Evolutionary conservation across 805 yeast species (phyloP).

Genomic region (Tetrapisispora iriomotensis): DNA sequence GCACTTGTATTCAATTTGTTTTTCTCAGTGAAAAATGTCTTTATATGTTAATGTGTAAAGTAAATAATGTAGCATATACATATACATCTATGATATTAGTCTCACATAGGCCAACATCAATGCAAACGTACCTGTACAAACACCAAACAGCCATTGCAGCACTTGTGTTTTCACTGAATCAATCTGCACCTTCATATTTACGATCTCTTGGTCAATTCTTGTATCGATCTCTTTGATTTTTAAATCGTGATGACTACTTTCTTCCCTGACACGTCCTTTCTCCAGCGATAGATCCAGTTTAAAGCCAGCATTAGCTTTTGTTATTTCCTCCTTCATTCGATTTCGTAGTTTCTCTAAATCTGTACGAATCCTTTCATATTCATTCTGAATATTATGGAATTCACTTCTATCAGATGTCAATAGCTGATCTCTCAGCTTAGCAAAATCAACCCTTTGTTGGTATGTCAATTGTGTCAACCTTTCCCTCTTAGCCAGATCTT

Average conservation of each 20-base stretch:
- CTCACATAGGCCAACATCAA: conserved; percentile 86
- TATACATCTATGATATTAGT: conserved; percentile 28
- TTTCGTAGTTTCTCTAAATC: conserved; percentile 83
- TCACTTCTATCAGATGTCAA: conserved; percentile 83
- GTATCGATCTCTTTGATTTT: conserved; percentile 93
- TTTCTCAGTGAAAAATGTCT: no score
- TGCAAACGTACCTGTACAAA: conserved; percentile 96
- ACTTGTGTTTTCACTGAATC: conserved; percentile 94
- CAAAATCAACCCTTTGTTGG: conserved; percentile 94
- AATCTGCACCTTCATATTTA: conserved; percentile 90
- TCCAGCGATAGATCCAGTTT: conserved; percentile 85
- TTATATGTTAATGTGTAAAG: no score
- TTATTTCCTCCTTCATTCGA: conserved; percentile 80
- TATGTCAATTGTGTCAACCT: conserved; percentile 75
- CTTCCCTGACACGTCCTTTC: conserved; percentile 92
- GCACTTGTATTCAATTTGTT: no score
- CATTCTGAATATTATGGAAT: conserved; percentile 69
- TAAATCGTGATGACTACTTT: conserved; percentile 82
- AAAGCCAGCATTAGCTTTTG: conserved; percentile 82
- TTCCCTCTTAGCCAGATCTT: conserved; percentile 77
- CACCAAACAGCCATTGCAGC: conserved; percentile 97
- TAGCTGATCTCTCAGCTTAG: conserved; percentile 84
- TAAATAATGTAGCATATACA: no score
- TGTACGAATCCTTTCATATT: conserved; percentile 73
- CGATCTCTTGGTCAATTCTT: conserved; percentile 88